These are phyloP conservation scores for Sistotremastrum suecicum DNA, from an alignment of 768 basidiomycete genomes.

Conservation along the genomic window DNA sequence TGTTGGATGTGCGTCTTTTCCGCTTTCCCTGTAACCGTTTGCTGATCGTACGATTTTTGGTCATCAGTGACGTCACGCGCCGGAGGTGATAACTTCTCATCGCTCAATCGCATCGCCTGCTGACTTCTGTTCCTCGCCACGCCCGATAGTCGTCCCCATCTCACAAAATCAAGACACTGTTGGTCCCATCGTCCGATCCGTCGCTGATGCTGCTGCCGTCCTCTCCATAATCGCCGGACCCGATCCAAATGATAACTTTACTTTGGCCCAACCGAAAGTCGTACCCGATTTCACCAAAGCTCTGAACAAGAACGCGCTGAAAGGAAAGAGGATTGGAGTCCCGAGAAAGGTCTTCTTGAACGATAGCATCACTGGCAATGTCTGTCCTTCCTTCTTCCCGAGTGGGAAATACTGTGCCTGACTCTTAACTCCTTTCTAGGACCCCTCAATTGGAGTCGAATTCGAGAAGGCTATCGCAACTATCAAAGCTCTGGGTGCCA, in stretches of 20 bases:
- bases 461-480: slow-evolving; percentile 27
- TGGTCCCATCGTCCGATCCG: slow-evolving; percentile 39
- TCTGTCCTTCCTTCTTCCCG: neutral
- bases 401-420: neutral
- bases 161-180: slow-evolving; percentile 44
- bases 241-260: slow-evolving; percentile 41
- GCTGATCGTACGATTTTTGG: too few species aligned
- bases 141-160: slow-evolving; percentile 36
- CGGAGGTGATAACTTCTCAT: slow-evolving; percentile 25
- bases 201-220: slow-evolving; percentile 41
- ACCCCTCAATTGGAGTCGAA: slow-evolving; percentile 20
- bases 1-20: slow-evolving; percentile 20
- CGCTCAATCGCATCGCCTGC: neutral
- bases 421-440: slow-evolving; percentile 8
- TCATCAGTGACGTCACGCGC: slow-evolving; percentile 33
- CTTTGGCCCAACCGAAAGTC: slow-evolving; percentile 24
- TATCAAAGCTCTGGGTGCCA: slow-evolving; percentile 26
- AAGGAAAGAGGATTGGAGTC: slow-evolving; percentile 40
- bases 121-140: neutral
- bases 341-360: slow-evolving; percentile 22
- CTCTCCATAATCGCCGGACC: slow-evolving; percentile 42
- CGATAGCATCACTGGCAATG: slow-evolving; percentile 3
- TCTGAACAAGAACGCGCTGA: slow-evolving; percentile 8
- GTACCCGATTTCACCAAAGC: slow-evolving; percentile 11
- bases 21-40: too few species aligned